These are phyloP conservation scores for Nicotiana paniculata DNA, from an alignment of 257 asterid genomes.

Conservation along the genomic window DNA sequence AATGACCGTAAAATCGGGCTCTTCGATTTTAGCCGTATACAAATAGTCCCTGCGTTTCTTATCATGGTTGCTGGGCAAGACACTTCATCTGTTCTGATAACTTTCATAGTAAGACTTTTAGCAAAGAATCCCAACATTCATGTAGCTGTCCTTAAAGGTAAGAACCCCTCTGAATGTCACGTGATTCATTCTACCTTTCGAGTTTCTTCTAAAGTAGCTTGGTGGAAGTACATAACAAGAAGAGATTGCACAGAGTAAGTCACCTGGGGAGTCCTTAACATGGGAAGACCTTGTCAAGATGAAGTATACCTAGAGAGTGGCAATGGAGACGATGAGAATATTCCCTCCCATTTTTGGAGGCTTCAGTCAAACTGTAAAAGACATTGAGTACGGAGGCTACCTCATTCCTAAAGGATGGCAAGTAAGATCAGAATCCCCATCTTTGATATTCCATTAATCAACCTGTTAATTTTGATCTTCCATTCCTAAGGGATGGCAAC, in stretches of 20 bases:
- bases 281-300: slow-evolving; percentile 73
- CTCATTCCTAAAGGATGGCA: slow-evolving; percentile 77
- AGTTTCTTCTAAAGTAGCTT: not conserved
- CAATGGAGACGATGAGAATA: slow-evolving; percentile 54
- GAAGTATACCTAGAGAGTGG: slow-evolving; percentile 74
- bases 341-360: slow-evolving; percentile 65
- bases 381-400: slow-evolving; percentile 54
- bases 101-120: slow-evolving; percentile 45
- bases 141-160: slow-evolving; percentile 57
- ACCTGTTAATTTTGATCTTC: not conserved
- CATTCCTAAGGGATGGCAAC: too few relatives aligned
- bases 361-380: slow-evolving; percentile 48
- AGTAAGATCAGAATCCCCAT: slow-evolving; percentile 29
- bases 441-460: not conserved
- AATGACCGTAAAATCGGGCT: too few relatives aligned
- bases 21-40: too few relatives aligned
- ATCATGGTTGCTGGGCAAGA: slow-evolving; percentile 72
- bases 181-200: not conserved
- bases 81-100: slow-evolving; percentile 55
- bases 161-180: not conserved
- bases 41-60: too few relatives aligned
- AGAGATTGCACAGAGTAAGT: slow-evolving; percentile 36
- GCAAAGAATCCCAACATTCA: slow-evolving; percentile 37
- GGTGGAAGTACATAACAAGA: slow-evolving; percentile 46
- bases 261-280: slow-evolving; percentile 32